Percentiles rank a stretch among this genome's conserved stretches.
Evolutionary conservation across 2,329 filamentous ascomycete genomes (phyloP).

Genomic region (Talaromyces rugulosus): DNA sequence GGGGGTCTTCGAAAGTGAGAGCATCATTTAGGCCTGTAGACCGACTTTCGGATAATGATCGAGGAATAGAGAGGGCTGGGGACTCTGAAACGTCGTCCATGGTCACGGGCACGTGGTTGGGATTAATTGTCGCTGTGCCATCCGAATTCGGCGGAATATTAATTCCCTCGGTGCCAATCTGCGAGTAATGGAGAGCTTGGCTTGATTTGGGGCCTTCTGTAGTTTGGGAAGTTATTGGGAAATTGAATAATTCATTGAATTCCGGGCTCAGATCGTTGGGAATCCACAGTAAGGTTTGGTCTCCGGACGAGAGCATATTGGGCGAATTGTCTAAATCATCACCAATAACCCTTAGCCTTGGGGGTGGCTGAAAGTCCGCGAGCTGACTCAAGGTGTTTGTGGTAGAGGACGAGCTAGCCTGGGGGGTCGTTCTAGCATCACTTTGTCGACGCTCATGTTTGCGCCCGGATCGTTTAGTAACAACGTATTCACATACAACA

Average conservation of each 20-base stretch:
- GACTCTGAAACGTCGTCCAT: neutral
- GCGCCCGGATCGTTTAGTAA: conserved; percentile 1
- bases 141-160: neutral
- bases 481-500: conserved; percentile 3
- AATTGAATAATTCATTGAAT: conserved; percentile 16
- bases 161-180: neutral
- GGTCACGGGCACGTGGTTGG: neutral
- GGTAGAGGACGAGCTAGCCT: neutral
- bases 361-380: neutral
- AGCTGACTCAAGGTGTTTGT: neutral
- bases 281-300: neutral
- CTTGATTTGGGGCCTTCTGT: neutral
- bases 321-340: neutral
- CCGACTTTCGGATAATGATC: neutral
- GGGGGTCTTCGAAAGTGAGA: neutral
- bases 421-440: neutral
- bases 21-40: neutral
- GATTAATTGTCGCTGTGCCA: neutral
- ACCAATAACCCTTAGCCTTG: neutral
- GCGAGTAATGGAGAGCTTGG: neutral
- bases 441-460: neutral
- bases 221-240: conserved; percentile 10
- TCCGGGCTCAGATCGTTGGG: conserved; percentile 7
- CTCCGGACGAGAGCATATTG: conserved; percentile 1
- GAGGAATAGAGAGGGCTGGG: neutral